Conservation (phyloP, 805 yeast genomes). For the Kluyveromyces lactis region DNA sequence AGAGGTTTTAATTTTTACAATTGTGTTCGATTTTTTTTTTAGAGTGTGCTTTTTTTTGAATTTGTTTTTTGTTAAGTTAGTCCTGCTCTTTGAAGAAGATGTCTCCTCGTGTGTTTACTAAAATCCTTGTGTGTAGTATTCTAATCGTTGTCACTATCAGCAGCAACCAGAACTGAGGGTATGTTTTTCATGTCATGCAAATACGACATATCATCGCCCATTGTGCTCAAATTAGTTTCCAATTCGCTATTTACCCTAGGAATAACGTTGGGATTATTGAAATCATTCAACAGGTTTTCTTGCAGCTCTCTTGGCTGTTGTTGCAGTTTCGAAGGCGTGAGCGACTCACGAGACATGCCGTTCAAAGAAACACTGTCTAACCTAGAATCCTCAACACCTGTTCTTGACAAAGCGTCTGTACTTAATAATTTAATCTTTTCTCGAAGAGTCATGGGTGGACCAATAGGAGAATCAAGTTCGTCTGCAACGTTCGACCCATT, state of each 20-base stretch:
- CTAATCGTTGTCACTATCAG: slow-evolving; percentile 7
- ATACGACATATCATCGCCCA: slow-evolving; percentile 25
- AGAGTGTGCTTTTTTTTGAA: too few species aligned
- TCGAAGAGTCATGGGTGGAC: slow-evolving; percentile 36
- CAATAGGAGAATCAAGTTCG: slow-evolving; percentile 17
- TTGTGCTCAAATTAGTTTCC: slow-evolving; percentile 22
- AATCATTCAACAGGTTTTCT: slow-evolving; percentile 1
- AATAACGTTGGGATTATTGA: background rate
- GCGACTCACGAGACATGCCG: background rate
- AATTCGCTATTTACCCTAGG: slow-evolving; percentile 11
- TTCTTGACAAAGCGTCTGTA: slow-evolving; percentile 17
- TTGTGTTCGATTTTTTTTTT: too few species aligned
- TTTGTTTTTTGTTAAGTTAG: too few species aligned
- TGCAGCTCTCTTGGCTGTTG: slow-evolving; percentile 1
- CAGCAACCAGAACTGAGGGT: slow-evolving; percentile 11
- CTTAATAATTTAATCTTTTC: slow-evolving; percentile 38
- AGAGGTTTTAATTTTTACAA: too few species aligned
- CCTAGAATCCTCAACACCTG: background rate
- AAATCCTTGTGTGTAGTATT: too few species aligned
- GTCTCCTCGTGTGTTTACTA: too few species aligned
- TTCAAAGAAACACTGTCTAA: background rate
- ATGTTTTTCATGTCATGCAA: slow-evolving; percentile 8
- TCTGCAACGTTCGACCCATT: background rate
- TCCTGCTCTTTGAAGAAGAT: too few species aligned
- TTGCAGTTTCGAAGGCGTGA: background rate